Evolutionary conservation across 2,329 filamentous ascomycete genomes (phyloP).

Genomic region (Alternaria triticimaculans): DNA sequence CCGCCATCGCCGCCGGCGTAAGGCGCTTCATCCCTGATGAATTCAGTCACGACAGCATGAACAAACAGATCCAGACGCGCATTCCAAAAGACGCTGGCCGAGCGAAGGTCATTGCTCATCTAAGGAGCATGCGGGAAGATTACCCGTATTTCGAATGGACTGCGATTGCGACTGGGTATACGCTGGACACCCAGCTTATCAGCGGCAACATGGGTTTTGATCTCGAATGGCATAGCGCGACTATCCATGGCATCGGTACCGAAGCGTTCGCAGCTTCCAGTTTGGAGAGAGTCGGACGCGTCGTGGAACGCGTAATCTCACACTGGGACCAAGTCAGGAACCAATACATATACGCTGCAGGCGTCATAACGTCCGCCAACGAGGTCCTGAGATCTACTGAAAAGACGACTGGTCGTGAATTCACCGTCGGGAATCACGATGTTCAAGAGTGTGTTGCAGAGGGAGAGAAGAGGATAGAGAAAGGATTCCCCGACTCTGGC

Average conservation of each 20-base stretch:
- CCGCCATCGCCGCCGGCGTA: constrained; percentile 49
- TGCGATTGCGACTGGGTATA: constrained; percentile 44
- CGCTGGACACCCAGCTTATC: constrained; percentile 40
- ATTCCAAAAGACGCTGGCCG: constrained; percentile 38
- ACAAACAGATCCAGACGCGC: constrained; percentile 36
- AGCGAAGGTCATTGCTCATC: constrained; percentile 39
- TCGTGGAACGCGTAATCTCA: constrained; percentile 32
- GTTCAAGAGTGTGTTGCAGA: constrained; percentile 46
- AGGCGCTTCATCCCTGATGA: constrained; percentile 52
- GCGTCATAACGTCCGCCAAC: constrained; percentile 40
- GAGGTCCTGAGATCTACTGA: constrained; percentile 42
- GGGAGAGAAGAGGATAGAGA: constrained; percentile 42
- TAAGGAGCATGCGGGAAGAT: constrained; percentile 21
- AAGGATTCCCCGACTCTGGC: constrained; percentile 48
- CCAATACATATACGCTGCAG: constrained; percentile 45
- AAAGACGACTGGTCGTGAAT: constrained; percentile 33
- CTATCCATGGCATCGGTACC: constrained; percentile 45
- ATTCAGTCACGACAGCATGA: constrained; percentile 48
- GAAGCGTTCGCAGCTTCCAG: constrained; percentile 48
- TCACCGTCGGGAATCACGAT: constrained; percentile 40
- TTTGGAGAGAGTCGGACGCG: constrained; percentile 37
- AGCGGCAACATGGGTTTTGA: constrained; percentile 48
- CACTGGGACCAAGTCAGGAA: constrained; percentile 46
- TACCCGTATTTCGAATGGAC: constrained; percentile 40
- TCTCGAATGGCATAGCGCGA: constrained; percentile 50